A percentile compares a stretch with the other conserved stretches of the same genome.
Conservation (phyloP, 192 early-diverging fungal genomes). For the Physocladia obscura region DNA sequence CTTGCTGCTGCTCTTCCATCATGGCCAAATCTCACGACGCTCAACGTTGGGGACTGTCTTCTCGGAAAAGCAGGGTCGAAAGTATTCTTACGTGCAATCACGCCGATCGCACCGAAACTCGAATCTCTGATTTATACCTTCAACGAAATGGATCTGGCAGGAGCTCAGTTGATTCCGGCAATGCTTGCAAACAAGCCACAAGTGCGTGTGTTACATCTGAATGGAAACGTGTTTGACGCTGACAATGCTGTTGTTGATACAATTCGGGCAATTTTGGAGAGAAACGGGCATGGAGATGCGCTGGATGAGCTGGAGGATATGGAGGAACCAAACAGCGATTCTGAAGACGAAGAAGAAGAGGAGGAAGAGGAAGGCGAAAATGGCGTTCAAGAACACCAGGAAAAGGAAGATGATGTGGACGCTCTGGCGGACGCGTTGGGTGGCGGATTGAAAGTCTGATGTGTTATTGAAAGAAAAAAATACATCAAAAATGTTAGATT, state of each 20-base stretch:
- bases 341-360: conserved; percentile 38
- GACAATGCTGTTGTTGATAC: conserved; percentile 75
- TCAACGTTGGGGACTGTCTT: conserved; percentile 92
- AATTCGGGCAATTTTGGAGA: conserved; percentile 68
- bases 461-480: too few species aligned
- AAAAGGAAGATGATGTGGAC: conserved; percentile 29
- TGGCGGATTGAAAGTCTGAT: not conserved
- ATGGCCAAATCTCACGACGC: conserved; percentile 75
- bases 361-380: conserved; percentile 39
- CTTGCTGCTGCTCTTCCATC: conserved; percentile 72
- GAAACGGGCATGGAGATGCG: conserved; percentile 72
- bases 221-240: conserved; percentile 88
- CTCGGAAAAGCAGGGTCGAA: conserved; percentile 72
- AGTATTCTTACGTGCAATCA: conserved; percentile 66
- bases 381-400: not conserved
- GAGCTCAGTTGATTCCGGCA: conserved; percentile 62
- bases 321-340: conserved; percentile 66
- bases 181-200: conserved; percentile 65
- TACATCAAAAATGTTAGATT: too few species aligned
- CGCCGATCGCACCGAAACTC: conserved; percentile 49
- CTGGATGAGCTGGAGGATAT: conserved; percentile 95
- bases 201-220: conserved; percentile 74
- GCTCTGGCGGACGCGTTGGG: conserved; percentile 20
- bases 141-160: conserved; percentile 85
- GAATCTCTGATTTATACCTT: conserved; percentile 74